phyloP scores from a whole-genome alignment of 2,329 filamentous ascomycete species.

The Pseudogymnoascus sp. region DNA sequence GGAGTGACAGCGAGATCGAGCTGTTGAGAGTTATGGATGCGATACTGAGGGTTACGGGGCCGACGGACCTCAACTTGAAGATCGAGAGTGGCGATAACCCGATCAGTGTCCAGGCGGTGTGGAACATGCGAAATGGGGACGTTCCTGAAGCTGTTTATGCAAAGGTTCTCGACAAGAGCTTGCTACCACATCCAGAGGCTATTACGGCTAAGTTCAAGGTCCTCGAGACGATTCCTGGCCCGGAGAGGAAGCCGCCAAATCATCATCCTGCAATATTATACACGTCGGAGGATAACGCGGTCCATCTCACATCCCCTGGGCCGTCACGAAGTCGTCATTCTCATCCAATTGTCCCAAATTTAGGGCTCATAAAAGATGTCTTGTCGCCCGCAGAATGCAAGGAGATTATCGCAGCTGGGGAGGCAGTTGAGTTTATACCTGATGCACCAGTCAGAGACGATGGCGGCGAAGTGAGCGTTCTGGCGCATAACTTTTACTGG shows the following conservation, averaged over 20 bases:
- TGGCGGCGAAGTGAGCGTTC: slow-evolving; percentile 51
- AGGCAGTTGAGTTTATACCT: slow-evolving; percentile 58
- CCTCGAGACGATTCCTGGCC: slow-evolving; percentile 54
- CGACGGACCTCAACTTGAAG: slow-evolving; percentile 44
- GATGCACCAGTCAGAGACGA: slow-evolving; percentile 62
- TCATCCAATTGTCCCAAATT: slow-evolving; percentile 56
- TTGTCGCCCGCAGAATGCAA: slow-evolving; percentile 56
- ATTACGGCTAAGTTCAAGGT: slow-evolving; percentile 42
- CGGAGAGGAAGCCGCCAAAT: slow-evolving; percentile 59
- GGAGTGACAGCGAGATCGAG: slow-evolving; percentile 44
- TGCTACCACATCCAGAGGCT: slow-evolving; percentile 33
- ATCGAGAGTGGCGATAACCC: slow-evolving; percentile 31
- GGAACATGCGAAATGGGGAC: slow-evolving; percentile 46
- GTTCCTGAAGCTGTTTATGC: slow-evolving; percentile 42
- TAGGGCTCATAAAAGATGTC: slow-evolving; percentile 53
- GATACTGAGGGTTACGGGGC: slow-evolving; percentile 55
- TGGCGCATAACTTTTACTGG: slow-evolving; percentile 72
- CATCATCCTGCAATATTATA: slow-evolving; percentile 60
- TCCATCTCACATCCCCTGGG: slow-evolving; percentile 41
- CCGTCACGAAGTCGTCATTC: slow-evolving; percentile 44
- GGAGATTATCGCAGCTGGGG: slow-evolving; percentile 59
- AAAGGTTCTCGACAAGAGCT: slow-evolving; percentile 50
- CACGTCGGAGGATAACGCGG: slow-evolving; percentile 49
- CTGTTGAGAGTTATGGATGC: slow-evolving; percentile 56
- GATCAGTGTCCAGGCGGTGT: slow-evolving; percentile 52